Conservation (phyloP, 257 asterid species). For the Linaria vulgaris region DNA sequence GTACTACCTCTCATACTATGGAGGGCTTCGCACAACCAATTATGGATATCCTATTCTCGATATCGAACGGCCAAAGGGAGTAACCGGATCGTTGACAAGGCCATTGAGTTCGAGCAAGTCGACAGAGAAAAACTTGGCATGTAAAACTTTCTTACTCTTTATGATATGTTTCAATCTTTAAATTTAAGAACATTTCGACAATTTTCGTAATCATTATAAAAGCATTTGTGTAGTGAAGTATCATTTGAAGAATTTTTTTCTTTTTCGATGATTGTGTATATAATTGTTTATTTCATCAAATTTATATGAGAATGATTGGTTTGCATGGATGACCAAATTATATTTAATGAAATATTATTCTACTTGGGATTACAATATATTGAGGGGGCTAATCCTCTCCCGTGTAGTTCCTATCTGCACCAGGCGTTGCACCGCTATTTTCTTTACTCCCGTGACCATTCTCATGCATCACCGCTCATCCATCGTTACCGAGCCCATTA, state of each 20-base stretch:
- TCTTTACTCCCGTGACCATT: conserved; percentile 84
- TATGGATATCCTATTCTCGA: conserved; percentile 68
- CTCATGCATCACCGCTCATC: conserved; percentile 97
- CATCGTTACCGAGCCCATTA: conserved; percentile 86
- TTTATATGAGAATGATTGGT: not conserved
- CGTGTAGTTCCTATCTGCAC: conserved; percentile 83
- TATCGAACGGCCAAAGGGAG: conserved; percentile 63
- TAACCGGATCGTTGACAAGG: conserved; percentile 55
- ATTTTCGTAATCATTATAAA: too few relatives aligned
- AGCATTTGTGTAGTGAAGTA: too few relatives aligned
- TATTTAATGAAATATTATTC: conserved; percentile 63
- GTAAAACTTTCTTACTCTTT: not conserved
- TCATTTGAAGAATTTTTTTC: too few relatives aligned
- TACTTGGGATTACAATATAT: conserved; percentile 36
- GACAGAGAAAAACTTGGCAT: conserved; percentile 82
- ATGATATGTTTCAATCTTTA: not conserved
- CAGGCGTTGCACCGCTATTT: conserved; percentile 90
- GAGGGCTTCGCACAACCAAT: conserved; percentile 58
- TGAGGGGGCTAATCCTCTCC: conserved; percentile 33
- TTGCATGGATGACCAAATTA: conserved; percentile 83
- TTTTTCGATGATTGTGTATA: too few relatives aligned
- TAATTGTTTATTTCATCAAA: too few relatives aligned
- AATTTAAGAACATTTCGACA: too few relatives aligned
- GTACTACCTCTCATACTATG: conserved; percentile 50
- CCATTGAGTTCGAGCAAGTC: conserved; percentile 79